phyloP scores from a whole-genome alignment of 106 monocot genomes.

The Apostasia ramifera region DNA sequence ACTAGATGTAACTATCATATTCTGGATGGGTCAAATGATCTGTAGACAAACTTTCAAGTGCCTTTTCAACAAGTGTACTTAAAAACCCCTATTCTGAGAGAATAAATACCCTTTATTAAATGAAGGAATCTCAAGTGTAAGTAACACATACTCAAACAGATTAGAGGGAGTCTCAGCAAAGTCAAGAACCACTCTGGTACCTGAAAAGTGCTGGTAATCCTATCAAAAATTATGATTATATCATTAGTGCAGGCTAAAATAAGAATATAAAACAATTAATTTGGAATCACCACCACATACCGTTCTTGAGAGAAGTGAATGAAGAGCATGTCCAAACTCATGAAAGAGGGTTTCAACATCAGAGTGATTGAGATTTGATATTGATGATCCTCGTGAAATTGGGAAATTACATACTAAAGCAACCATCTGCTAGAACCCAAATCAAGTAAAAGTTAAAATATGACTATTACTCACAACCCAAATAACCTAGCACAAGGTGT shows the following conservation, averaged over 20 bases:
- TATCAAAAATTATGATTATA: slow-evolving; percentile 15
- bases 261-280: background rate
- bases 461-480: background rate
- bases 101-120: background rate
- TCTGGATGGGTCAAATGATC: too few species aligned
- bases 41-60: too few species aligned
- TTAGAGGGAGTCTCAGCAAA: slow-evolving; percentile 94
- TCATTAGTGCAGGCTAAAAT: background rate
- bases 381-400: slow-evolving; percentile 36
- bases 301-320: slow-evolving; percentile 98
- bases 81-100: background rate
- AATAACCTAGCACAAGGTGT: background rate
- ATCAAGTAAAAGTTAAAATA: background rate
- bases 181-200: slow-evolving; percentile 90
- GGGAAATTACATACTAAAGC: slow-evolving; percentile 90
- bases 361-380: slow-evolving; percentile 65
- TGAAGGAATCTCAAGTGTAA: background rate
- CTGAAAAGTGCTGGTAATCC: slow-evolving; percentile 98
- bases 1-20: too few species aligned
- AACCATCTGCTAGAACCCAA: slow-evolving; percentile 36
- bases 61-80: too few species aligned
- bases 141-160: slow-evolving; percentile 80
- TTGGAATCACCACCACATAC: slow-evolving; percentile 24
- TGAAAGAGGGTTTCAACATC: slow-evolving; percentile 97
- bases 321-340: slow-evolving; percentile 99